These are phyloP conservation scores for Hevea brasiliensis DNA, from an alignment of 345 rosid species.

Conservation along the genomic window DNA sequence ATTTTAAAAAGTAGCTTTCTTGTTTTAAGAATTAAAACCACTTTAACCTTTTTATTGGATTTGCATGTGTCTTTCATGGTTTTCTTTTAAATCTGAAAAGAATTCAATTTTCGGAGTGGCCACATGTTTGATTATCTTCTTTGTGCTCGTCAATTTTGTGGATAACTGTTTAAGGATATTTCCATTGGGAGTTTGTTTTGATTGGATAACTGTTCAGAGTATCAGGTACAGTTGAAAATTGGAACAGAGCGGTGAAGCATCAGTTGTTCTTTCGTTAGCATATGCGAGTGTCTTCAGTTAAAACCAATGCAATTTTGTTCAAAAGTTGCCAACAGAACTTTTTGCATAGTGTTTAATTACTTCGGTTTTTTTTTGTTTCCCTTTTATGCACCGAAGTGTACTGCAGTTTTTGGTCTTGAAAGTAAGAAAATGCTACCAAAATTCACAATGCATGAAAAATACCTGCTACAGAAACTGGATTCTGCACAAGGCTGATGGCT, in stretches of 20 bases:
- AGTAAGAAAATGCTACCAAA: conserved; percentile 2
- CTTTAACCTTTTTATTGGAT: background rate
- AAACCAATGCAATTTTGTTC: conserved; percentile 6
- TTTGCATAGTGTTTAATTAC: background rate
- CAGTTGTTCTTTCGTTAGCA: background rate
- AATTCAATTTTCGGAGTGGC: conserved; percentile 1
- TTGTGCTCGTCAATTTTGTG: conserved; percentile 13
- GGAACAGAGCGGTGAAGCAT: background rate
- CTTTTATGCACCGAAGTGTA: background rate
- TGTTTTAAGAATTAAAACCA: background rate
- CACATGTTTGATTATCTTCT: background rate
- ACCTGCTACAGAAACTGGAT: conserved; percentile 4
- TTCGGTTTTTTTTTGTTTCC: background rate
- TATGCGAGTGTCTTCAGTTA: background rate
- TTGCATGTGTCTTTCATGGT: background rate
- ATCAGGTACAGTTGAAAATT: background rate
- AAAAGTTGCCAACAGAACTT: conserved; percentile 3
- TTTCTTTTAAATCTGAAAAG: conserved; percentile 4
- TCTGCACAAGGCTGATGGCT: background rate
- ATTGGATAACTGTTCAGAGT: background rate
- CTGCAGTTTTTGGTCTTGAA: conserved; percentile 2
- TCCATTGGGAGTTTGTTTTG: conserved; percentile 1
- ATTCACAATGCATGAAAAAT: background rate
- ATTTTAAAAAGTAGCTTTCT: background rate
- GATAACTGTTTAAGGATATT: background rate